Evolutionary conservation across 1,284 basidiomycete genomes (phyloP), one percentile per base, ranked within the genome.

Genomic region (Athelia psychrophila): DNA sequence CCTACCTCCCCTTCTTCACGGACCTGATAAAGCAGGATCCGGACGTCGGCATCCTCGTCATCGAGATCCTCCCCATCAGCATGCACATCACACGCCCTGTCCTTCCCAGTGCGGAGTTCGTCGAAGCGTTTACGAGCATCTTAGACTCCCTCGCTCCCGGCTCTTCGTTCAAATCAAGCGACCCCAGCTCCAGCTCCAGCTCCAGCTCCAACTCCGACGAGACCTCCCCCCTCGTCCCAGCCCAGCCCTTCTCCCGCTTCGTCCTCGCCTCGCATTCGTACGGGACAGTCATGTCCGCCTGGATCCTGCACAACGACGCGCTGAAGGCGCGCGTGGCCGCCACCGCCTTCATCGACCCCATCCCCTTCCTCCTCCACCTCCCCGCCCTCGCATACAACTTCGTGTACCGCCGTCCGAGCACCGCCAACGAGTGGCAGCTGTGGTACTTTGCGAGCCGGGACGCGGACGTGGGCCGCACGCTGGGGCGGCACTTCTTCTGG

Each of bases 391-490:
- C 83, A 16, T 77, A 76, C 64, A 86, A 86, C 63, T 86, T 87
- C 56, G 68, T 86, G 35, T 85, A 86, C 65, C 78, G 84, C 13
- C 15, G 57, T 1, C 83, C 85, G 1, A 61, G 60, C 42, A 56
- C 58, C 1, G 81, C 81, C 36, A 80, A 83, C 58, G 81, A 86
- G 57, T 85, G 82, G 81, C 72, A 84, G 64, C 58, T 86, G 51
- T 86, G 82, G 81, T 87, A 82, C 60, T 86, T 87, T 56, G 75
- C 83, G 18, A 78, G 77, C 47, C 76, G 78, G 9, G 85, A 87
- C 55, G 69, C 81, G 10, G 84, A 87, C 60, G 73, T 85, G 44
- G 75, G 83, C 42, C 73, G 80, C 6, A 74, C 80, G 23, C 71
- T 87, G 12, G 69, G 74, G 9, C 68, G 84, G 2, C 74, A 81